These are phyloP conservation scores for Candida ponderosae DNA, from an alignment of 805 yeast species.

Conservation along the genomic window DNA sequence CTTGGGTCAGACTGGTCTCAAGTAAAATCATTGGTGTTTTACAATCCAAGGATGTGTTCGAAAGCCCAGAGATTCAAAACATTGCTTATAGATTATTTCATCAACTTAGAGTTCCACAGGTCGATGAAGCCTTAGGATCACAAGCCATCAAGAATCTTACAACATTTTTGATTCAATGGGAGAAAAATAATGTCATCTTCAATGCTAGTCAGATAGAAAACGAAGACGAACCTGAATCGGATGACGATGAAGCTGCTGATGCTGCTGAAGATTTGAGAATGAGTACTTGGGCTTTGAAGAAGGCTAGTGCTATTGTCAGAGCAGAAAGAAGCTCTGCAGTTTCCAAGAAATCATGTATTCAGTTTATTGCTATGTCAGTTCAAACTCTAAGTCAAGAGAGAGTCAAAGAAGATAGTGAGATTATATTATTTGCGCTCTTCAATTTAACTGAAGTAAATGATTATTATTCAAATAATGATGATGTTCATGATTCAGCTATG, in stretches of 20 bases:
- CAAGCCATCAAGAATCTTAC: slow-evolving; percentile 65
- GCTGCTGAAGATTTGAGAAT: slow-evolving; percentile 28
- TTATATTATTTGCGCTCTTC: slow-evolving; percentile 47
- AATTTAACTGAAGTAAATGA: slow-evolving; percentile 37
- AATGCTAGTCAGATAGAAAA: slow-evolving; percentile 20
- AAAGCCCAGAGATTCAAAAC: slow-evolving; percentile 48
- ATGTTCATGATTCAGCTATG: slow-evolving; percentile 41
- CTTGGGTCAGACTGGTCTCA: slow-evolving; percentile 78
- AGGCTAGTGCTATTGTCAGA: slow-evolving; percentile 55
- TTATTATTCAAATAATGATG: slow-evolving; percentile 39
- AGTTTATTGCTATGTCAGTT: slow-evolving; percentile 56
- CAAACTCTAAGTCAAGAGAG: slow-evolving; percentile 40
- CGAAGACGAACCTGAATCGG: slow-evolving; percentile 17
- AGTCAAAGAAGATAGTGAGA: slow-evolving; percentile 35
- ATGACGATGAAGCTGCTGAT: slow-evolving; percentile 14
- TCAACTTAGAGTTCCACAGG: slow-evolving; percentile 74
- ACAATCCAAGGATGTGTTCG: slow-evolving; percentile 34
- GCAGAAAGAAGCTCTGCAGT: slow-evolving; percentile 53
- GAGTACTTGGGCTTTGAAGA: slow-evolving; percentile 46
- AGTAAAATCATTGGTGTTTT: slow-evolving; percentile 50
- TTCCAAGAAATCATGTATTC: slow-evolving; percentile 61
- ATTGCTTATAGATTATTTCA: slow-evolving; percentile 63
- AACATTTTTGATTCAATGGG: slow-evolving; percentile 54
- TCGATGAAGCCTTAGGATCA: slow-evolving; percentile 53
- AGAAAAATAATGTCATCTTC: slow-evolving; percentile 28